A percentile compares a stretch with the other conserved stretches of the same genome.
Evolutionary conservation across 139 green algal species (phyloP).

Genomic region (Tetradesmus lagerheimii): DNA sequence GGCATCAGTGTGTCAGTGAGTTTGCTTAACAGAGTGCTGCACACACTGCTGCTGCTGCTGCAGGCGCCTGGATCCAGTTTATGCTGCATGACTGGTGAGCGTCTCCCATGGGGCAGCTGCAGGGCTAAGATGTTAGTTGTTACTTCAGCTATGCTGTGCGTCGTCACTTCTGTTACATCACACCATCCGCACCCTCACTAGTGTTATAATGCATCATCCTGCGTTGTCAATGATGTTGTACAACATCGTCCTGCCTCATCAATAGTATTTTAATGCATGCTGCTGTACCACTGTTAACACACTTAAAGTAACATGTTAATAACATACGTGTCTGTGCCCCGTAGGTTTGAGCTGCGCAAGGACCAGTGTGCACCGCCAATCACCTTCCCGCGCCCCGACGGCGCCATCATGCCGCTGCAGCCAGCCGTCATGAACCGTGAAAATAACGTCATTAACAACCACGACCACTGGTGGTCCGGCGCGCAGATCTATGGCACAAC

Average conservation of each 20-base stretch:
- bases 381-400: constrained; percentile 22
- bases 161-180: too few relatives aligned
- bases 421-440: constrained; percentile 8
- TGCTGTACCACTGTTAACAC: too few relatives aligned
- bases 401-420: neutral
- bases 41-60: neutral
- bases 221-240: too few relatives aligned
- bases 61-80: constrained; percentile 44
- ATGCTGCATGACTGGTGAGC: constrained; percentile 32
- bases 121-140: too few relatives aligned
- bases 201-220: too few relatives aligned
- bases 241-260: too few relatives aligned
- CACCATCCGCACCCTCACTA: too few relatives aligned
- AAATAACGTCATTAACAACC: neutral
- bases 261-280: too few relatives aligned
- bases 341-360: constrained; percentile 37
- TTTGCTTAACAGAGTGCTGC: neutral
- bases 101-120: too few relatives aligned
- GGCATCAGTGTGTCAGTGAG: too few relatives aligned
- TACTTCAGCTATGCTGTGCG: neutral
- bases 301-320: too few relatives aligned
- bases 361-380: neutral
- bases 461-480: constrained; percentile 34
- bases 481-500: constrained; percentile 23
- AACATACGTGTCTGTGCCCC: too few relatives aligned